Conservation (phyloP, 371 early-diverging fungal species). For the Chytridiales sp. region DNA sequence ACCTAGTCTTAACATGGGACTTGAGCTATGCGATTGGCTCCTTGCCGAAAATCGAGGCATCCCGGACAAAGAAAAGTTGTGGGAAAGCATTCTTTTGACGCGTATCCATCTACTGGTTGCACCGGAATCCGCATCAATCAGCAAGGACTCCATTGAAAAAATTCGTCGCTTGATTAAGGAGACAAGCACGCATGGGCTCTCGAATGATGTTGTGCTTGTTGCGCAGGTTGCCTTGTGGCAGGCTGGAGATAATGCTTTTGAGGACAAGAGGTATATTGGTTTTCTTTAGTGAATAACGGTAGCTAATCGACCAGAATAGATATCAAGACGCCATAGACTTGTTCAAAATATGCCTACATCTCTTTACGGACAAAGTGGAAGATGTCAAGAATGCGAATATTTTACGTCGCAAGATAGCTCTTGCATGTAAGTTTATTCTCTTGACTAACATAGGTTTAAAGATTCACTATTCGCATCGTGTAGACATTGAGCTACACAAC, state of each 20-base stretch:
- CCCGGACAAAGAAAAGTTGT: conserved; percentile 6
- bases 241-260: conserved; percentile 18
- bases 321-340: conserved; percentile 23
- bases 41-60: conserved; percentile 3
- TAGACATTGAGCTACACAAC: too few relatives aligned
- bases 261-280: conserved; percentile 12
- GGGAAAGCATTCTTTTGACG: conserved; percentile 11
- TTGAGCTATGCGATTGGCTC: conserved; percentile 13
- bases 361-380: conserved; percentile 2
- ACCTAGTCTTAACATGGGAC: conserved; percentile 2
- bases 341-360: conserved; percentile 22
- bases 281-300: neutral
- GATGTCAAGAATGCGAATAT: conserved; percentile 5
- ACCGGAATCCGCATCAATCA: neutral
- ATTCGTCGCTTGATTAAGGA: neutral
- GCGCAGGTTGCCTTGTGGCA: conserved; percentile 27
- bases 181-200: conserved; percentile 2
- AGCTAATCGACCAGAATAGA: neutral
- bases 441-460: too few relatives aligned
- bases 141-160: neutral
- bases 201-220: conserved; percentile 9
- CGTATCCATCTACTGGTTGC: conserved; percentile 13
- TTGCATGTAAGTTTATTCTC: too few relatives aligned
- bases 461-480: too few relatives aligned
- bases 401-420: conserved; percentile 11